Evolutionary conservation across 176 grass and related monocot genomes (phyloP).

Genomic region (Lolium multiflorum): DNA sequence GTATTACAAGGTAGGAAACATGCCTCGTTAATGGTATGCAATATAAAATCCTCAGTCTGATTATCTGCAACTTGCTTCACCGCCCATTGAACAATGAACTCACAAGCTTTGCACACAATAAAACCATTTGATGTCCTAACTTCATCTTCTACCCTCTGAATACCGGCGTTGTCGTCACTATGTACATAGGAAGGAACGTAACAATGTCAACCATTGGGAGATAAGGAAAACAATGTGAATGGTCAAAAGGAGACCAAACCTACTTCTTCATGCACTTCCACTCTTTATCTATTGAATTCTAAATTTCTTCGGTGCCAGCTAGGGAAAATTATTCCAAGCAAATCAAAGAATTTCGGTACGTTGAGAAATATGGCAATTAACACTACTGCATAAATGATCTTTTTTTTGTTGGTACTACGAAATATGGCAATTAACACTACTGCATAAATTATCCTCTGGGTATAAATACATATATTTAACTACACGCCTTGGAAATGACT

Average conservation of each 20-base stretch:
- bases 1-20: constrained; percentile 25
- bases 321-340: background rate
- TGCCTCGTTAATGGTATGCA: constrained; percentile 69
- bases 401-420: too few species aligned
- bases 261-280: background rate
- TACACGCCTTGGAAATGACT: too few species aligned
- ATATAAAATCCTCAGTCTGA: constrained; percentile 59
- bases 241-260: background rate
- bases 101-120: constrained; percentile 71
- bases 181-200: background rate
- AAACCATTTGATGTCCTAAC: constrained; percentile 45
- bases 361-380: background rate
- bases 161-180: constrained; percentile 52
- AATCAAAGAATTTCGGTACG: background rate
- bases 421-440: too few species aligned
- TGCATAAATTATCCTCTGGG: too few species aligned
- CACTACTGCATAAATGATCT: background rate
- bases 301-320: background rate
- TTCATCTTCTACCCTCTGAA: constrained; percentile 54
- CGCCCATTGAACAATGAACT: constrained; percentile 81
- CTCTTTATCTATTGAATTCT: too few species aligned
- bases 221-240: constrained; percentile 13
- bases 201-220: constrained; percentile 2
- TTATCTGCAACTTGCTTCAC: constrained; percentile 71
- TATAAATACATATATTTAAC: too few species aligned